A percentile compares a stretch with the other conserved stretches of the same genome.
Evolutionary conservation across 306 rosid genomes (phyloP).

Genomic region (Trifolium dubium): DNA sequence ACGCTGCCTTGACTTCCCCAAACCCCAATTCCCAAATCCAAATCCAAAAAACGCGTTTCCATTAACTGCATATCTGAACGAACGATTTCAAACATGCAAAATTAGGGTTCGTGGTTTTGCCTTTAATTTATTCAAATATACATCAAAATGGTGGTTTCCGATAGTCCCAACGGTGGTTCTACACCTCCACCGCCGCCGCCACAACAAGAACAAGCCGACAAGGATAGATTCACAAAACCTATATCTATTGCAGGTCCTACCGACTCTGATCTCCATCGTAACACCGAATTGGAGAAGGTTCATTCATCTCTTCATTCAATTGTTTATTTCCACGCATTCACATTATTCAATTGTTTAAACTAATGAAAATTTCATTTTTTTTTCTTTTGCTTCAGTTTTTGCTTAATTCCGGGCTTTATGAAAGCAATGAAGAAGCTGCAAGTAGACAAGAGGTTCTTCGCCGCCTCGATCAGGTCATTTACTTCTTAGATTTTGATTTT

Average conservation of each 20-base stretch:
- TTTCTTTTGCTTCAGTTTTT: conserved; percentile 54
- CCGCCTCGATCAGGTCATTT: conserved; percentile 72
- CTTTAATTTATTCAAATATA: conserved; percentile 20
- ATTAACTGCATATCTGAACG: neutral
- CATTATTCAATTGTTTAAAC: neutral
- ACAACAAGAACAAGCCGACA: conserved; percentile 45
- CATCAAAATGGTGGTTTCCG: conserved; percentile 73
- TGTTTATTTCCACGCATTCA: neutral
- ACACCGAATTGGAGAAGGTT: conserved; percentile 77
- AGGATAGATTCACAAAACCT: conserved; percentile 69
- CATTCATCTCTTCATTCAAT: conserved; percentile 18
- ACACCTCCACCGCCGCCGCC: conserved; percentile 39
- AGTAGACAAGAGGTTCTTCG: conserved; percentile 76
- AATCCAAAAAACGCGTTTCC: neutral
- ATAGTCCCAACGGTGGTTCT: conserved; percentile 47
- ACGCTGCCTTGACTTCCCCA: conserved; percentile 37
- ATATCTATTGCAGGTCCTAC: conserved; percentile 83
- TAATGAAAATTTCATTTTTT: neutral
- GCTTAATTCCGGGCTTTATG: conserved; percentile 79
- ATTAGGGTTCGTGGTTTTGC: conserved; percentile 17
- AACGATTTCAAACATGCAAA: conserved; percentile 29
- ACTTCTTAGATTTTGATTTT: conserved; percentile 8
- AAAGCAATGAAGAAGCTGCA: conserved; percentile 69
- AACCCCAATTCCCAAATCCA: conserved; percentile 24
- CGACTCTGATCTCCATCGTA: conserved; percentile 71